Evolutionary conservation across 768 basidiomycete genomes (phyloP), one percentile per base, ranked within the genome.

Genomic region (Lactarius pseudohatsudake): DNA sequence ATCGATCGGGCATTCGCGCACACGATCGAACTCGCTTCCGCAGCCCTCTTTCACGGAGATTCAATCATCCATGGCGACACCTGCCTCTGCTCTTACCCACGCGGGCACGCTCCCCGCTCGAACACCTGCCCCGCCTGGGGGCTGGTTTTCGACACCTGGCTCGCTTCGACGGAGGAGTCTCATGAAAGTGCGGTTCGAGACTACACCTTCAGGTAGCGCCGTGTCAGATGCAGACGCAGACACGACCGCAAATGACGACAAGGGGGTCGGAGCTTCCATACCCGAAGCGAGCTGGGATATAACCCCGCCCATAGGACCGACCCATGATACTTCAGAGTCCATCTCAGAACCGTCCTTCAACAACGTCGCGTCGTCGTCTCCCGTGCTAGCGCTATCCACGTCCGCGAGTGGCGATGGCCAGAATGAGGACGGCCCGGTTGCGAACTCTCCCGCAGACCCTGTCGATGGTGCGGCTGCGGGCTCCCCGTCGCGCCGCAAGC

Each of bases 141-240:
- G 74, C 58, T 81, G 80, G 80, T 57, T 82, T 56, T 75, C 77
- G 2, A 89, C 90, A 16, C 87, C 89, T 3, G 80, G 79, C 38
- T 70, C 72, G 10, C 66, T 72, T 57, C 67, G 73, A 66, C 76
- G 81, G 70, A 90, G 85, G 74, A 86, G 84, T 66, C 77, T 40
- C 30, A 74, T 87, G 67, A 89, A 89, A 74, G 91, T 93, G 62
- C 86, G 91, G 50, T 92, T 92, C 70, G 85, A 91, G 69, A 79
- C 81, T 70, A 47, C 71, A 15, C 11, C 72, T 61, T 78, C 70
- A 70, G 76, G 74, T 74, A 74, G 70, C 30, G 67, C 74, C 0
- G 66, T 64, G 1, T 75, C 74, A 5, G 75, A 75, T 8, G 30
- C 30, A 32, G 30, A 32, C 22, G 64, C 61, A 47, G 68, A 69